Evolutionary conservation across 306 rosid genomes (phyloP).

Genomic region (Trifolium dubium): DNA sequence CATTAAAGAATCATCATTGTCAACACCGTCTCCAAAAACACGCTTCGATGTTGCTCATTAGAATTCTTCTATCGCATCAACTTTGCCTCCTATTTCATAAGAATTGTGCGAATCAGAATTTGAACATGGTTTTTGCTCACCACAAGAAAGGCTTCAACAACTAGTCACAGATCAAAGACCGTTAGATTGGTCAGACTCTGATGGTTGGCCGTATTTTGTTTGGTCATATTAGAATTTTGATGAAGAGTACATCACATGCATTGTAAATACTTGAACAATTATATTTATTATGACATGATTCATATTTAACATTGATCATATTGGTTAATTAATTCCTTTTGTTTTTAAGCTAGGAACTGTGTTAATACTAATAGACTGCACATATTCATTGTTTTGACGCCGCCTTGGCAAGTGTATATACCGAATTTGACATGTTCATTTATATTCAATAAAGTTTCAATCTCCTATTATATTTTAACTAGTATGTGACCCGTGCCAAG

Average conservation of each 20-base stretch:
- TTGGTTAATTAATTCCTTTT: no score
- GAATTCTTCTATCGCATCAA: conserved; percentile 42
- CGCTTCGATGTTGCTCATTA: conserved; percentile 66
- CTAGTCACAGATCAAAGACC: conserved; percentile 41
- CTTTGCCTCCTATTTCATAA: conserved; percentile 23
- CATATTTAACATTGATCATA: no score
- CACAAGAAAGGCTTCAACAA: conserved; percentile 47
- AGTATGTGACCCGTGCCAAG: no score
- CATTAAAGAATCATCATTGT: background rate
- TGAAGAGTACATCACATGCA: background rate
- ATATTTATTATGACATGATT: background rate
- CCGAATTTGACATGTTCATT: background rate
- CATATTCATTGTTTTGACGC: background rate
- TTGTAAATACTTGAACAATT: no score
- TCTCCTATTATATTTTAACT: background rate
- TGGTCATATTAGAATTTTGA: conserved; percentile 44
- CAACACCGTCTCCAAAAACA: conserved; percentile 48
- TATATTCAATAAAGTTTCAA: background rate
- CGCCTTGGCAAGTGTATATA: background rate
- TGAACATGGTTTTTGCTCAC: background rate
- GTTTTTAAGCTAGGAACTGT: no score
- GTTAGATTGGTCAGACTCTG: conserved; percentile 53
- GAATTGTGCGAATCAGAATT: background rate
- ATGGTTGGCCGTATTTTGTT: conserved; percentile 58
- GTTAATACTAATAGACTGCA: no score